Conservation (phyloP, 208 protist species). For the Trypanosoma avium region DNA sequence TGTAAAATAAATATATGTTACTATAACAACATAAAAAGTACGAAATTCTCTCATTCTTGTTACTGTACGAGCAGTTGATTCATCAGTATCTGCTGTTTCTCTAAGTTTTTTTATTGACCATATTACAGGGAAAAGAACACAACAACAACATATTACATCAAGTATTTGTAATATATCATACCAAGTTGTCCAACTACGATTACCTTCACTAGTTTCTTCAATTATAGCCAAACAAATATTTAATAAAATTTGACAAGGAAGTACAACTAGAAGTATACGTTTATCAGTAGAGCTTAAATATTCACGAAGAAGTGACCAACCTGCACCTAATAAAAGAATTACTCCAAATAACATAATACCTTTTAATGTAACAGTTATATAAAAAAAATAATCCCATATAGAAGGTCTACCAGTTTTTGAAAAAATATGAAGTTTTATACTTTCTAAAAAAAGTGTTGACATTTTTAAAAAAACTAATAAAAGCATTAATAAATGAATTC, state of each 20-base stretch:
- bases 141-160: slow-evolving; percentile 83
- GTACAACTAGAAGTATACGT: slow-evolving; percentile 60
- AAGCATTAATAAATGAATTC: slow-evolving; percentile 31
- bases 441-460: slow-evolving; percentile 41
- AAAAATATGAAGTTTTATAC: slow-evolving; percentile 43
- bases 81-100: slow-evolving; percentile 20
- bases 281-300: slow-evolving; percentile 66
- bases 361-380: slow-evolving; percentile 61
- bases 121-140: slow-evolving; percentile 72
- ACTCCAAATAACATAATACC: slow-evolving; percentile 62
- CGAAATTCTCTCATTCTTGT: slow-evolving; percentile 67
- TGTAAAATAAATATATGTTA: slow-evolving; percentile 87
- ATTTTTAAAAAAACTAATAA: slow-evolving; percentile 41
- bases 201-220: slow-evolving; percentile 66
- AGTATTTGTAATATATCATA: slow-evolving; percentile 42
- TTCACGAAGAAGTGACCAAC: slow-evolving; percentile 76
- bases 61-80: slow-evolving; percentile 38
- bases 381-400: slow-evolving; percentile 53
- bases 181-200: slow-evolving; percentile 48
- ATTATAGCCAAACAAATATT: slow-evolving; percentile 75
- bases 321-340: slow-evolving; percentile 63
- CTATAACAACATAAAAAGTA: slow-evolving; percentile 74
- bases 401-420: slow-evolving; percentile 36
- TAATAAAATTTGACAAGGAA: slow-evolving; percentile 69
- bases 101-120: slow-evolving; percentile 68